Evolutionary conservation across 2,329 filamentous ascomycete species (phyloP).

Genomic region (Helminthosporium solani): DNA sequence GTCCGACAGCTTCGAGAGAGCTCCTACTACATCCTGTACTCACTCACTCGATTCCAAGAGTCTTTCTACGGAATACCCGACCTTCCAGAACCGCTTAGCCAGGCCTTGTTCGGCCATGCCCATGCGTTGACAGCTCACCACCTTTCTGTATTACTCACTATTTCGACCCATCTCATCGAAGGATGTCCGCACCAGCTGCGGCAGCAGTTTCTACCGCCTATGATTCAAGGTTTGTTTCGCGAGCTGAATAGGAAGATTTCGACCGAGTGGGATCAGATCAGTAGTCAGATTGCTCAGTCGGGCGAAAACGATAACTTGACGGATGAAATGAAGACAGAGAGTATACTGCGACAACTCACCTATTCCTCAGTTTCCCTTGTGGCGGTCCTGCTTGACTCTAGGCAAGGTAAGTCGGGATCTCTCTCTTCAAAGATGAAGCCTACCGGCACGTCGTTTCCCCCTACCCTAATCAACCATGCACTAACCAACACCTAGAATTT

Average conservation of each 20-base stretch:
- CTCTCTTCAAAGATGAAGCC: too few relatives aligned
- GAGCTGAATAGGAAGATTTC: constrained; percentile 87
- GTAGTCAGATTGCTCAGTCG: constrained; percentile 56
- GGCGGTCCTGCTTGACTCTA: constrained; percentile 79
- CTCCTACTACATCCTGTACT: constrained; percentile 91
- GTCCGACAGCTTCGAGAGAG: constrained; percentile 89
- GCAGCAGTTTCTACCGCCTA: constrained; percentile 77
- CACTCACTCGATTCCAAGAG: constrained; percentile 81
- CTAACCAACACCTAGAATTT: constrained; percentile 24
- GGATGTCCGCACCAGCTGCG: constrained; percentile 82
- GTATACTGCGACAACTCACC: constrained; percentile 87
- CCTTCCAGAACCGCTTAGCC: constrained; percentile 77
- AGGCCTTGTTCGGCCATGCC: constrained; percentile 80
- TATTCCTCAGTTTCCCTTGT: constrained; percentile 92
- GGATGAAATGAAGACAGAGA: constrained; percentile 98
- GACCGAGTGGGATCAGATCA: constrained; percentile 79
- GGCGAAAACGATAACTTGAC: constrained; percentile 74
- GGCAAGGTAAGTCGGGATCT: constrained; percentile 28
- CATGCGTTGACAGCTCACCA: constrained; percentile 86
- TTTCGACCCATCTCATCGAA: constrained; percentile 85
- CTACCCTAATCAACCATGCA: background rate
- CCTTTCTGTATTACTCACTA: constrained; percentile 86
- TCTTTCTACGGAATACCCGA: constrained; percentile 90
- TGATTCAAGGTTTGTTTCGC: constrained; percentile 77
- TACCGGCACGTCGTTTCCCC: too few relatives aligned